These are phyloP conservation scores for Conidiobolus incongruus DNA, from an alignment of 371 early-diverging fungal species.

Conservation along the genomic window DNA sequence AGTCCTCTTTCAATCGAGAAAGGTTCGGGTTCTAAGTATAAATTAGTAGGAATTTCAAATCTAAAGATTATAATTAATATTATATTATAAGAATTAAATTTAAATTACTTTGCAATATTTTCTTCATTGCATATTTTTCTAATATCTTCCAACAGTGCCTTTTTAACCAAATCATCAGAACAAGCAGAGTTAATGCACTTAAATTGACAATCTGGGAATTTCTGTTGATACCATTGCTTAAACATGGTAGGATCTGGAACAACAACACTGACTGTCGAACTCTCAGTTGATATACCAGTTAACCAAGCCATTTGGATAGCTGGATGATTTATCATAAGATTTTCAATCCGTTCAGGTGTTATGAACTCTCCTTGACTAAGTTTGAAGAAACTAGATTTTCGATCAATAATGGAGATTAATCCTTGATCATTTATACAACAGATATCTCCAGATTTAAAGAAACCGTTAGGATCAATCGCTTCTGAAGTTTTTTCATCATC, in stretches of 20 bases:
- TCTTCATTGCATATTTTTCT: too few relatives aligned
- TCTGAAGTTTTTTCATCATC: constrained; percentile 64
- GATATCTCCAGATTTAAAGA: constrained; percentile 85
- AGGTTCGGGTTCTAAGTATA: too few relatives aligned
- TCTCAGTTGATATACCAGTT: constrained; percentile 70
- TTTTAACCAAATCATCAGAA: too few relatives aligned
- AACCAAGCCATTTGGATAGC: constrained; percentile 36
- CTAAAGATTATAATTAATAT: too few relatives aligned
- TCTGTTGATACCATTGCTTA: constrained; percentile 12
- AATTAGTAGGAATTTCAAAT: too few relatives aligned
- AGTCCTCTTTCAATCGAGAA: too few relatives aligned
- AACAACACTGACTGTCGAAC: constrained; percentile 51
- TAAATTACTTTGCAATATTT: too few relatives aligned
- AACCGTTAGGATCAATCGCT: constrained; percentile 62
- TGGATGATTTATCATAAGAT: constrained; percentile 7
- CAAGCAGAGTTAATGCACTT: too few relatives aligned
- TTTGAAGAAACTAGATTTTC: constrained; percentile 97
- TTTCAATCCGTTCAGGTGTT: constrained; percentile 78
- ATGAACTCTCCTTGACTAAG: constrained; percentile 86
- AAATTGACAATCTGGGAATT: too few relatives aligned
- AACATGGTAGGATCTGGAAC: constrained; percentile 54
- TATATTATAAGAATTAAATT: too few relatives aligned
- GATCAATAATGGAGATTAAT: constrained; percentile 64
- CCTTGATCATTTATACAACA: constrained; percentile 36
- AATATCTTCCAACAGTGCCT: too few relatives aligned